phyloP scores from a whole-genome alignment of 1,139 yeast genomes.

The Suhomyces kunorum region DNA sequence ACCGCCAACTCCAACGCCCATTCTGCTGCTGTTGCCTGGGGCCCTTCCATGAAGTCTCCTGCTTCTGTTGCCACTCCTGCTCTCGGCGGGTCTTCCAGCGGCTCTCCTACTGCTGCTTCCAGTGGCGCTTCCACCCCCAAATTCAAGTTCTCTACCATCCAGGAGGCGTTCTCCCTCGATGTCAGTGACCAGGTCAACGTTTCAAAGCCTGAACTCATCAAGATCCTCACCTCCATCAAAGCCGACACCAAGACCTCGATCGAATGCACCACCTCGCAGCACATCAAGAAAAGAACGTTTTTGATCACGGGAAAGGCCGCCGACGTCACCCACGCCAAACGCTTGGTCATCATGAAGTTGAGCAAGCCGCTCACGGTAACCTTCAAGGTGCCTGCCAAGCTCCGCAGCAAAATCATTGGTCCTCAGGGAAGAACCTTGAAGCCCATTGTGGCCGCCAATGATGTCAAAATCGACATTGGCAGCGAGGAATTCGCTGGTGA shows the following conservation, averaged over 20 bases:
- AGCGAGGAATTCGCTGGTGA: constrained; percentile 38
- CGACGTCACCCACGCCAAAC: constrained; percentile 69
- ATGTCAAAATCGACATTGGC: constrained; percentile 75
- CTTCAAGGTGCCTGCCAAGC: constrained; percentile 73
- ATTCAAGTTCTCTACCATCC: constrained; percentile 47
- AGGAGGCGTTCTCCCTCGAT: constrained; percentile 73
- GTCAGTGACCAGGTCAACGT: constrained; percentile 66
- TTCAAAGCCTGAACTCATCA: constrained; percentile 63
- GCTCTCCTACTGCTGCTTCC: constrained; percentile 3
- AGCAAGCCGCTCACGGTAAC: constrained; percentile 68
- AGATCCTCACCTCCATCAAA: constrained; percentile 63
- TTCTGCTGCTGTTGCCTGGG: constrained; percentile 30
- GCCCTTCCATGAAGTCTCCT: constrained; percentile 42
- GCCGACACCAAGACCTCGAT: constrained; percentile 64
- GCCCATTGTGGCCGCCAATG: constrained; percentile 72
- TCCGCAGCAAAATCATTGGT: constrained; percentile 85
- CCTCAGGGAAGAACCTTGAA: constrained; percentile 81
- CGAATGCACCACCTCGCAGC: constrained; percentile 80
- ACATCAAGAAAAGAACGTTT: constrained; percentile 80
- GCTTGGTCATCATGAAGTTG: constrained; percentile 73
- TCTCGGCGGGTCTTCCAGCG: neutral
- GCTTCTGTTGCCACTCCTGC: constrained; percentile 33
- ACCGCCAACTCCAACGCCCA: constrained; percentile 19
- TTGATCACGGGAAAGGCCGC: constrained; percentile 76
- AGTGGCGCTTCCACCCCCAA: constrained; percentile 16